Evolutionary conservation across 2,329 filamentous ascomycete genomes (phyloP).

Genomic region (Tolypocladium nubicola): DNA sequence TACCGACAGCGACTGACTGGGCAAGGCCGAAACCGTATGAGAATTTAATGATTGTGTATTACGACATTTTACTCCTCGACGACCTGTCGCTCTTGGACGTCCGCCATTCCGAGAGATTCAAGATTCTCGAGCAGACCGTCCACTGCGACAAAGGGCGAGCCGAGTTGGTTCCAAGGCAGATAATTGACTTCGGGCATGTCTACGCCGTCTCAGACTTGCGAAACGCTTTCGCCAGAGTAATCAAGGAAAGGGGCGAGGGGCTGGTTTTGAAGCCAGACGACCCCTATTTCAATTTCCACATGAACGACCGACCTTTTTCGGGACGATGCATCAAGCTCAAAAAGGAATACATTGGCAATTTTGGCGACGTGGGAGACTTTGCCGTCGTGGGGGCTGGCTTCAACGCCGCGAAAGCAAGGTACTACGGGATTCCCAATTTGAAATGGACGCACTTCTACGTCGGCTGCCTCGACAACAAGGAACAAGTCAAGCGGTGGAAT

Average conservation of each 20-base stretch:
- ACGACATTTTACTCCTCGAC: conserved; percentile 45
- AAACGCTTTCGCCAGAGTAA: conserved; percentile 55
- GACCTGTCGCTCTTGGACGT: conserved; percentile 37
- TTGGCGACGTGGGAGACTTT: conserved; percentile 79
- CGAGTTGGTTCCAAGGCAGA: conserved; percentile 53
- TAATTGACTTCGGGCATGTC: conserved; percentile 52
- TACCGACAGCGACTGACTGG: conserved; percentile 8
- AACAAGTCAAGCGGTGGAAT: conserved; percentile 39
- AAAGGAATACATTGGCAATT: conserved; percentile 67
- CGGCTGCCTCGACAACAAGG: conserved; percentile 63
- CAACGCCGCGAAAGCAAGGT: conserved; percentile 50
- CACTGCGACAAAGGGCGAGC: conserved; percentile 47
- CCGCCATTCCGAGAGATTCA: conserved; percentile 49
- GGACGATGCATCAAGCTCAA: conserved; percentile 71
- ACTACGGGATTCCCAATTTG: conserved; percentile 40
- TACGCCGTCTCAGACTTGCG: conserved; percentile 45
- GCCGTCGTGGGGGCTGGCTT: conserved; percentile 67
- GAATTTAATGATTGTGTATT: conserved; percentile 53
- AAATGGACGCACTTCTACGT: conserved; percentile 75
- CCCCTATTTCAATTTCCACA: conserved; percentile 57
- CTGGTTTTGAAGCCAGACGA: conserved; percentile 72
- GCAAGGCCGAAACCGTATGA: conserved; percentile 37
- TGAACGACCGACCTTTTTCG: conserved; percentile 22
- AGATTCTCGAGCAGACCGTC: conserved; percentile 46
- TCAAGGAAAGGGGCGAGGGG: conserved; percentile 61